Evolutionary conservation across 2,329 filamentous ascomycete genomes (phyloP), one percentile per base, ranked within the genome.

Genomic region (Ophiostoma piceae): DNA sequence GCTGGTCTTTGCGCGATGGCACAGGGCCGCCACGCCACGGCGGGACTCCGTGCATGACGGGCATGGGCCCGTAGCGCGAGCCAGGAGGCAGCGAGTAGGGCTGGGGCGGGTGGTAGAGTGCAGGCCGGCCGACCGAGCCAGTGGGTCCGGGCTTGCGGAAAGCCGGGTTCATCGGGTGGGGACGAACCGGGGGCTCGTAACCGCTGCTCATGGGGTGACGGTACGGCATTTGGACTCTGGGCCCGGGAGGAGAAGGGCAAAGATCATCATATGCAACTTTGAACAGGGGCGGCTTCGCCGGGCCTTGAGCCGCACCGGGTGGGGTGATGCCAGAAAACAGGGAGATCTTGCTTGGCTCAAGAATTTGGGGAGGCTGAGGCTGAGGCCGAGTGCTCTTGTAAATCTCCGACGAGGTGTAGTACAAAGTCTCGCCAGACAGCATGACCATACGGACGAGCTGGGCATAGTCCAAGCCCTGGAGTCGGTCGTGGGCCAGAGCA

Each of bases 361-460:
- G 19, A 19, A 16, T 4, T 8, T 2, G 35, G 5, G 37, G 6
- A 2, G 29, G n/a, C 29, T 35, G 14, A 4, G 62, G 14, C n/a
- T 11, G 41, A n/a, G 51, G n/a, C 65, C 19, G 32, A 19, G 3
- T 39, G 7, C 11, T n/a, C 57, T 19, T 62, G 57, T 62, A n/a
- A 3, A 62, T 26, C 4, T 26, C 26, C 26, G 57, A 62, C 26
- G 26, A 62, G n/a, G 57, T 62, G 12, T 71, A 69, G 68, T 72
- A 47, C 47, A 73, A 68, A 19, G 37, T 1, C 3, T 43, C n/a
- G 22, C 70, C 72, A 4, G 72, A 69, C 57, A 73, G 69, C 22
- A 69, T 37, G 5, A 73, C 65, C 68, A 71, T 29, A 62, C n/a
- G 67, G 39, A 69, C 4, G 22, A 73, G 26, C 68, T 71, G 47